Evolutionary conservation across 1,139 yeast species (phyloP), one percentile per base, ranked within the genome.

Genomic region (Taphrina wiesneri): DNA sequence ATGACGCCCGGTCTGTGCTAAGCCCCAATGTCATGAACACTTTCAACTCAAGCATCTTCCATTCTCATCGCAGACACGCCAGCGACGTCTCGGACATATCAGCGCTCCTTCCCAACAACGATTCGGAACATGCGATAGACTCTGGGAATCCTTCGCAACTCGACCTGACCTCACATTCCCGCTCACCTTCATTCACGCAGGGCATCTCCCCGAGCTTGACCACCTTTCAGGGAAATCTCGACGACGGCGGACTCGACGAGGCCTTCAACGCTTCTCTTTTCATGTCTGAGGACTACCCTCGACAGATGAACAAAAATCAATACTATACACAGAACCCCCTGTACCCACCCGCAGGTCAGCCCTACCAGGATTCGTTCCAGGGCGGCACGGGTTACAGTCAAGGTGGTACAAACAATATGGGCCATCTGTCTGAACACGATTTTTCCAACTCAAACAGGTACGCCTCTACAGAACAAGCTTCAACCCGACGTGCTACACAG

Each of bases 211-310:
- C 49, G n/a, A 21, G 49, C 26, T n/a, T 45, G 49, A 45, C 49
- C 25, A 45, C 49, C 7, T 2, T 39, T 19, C 13, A 39, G 43
- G 43, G 19, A n/a, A 45, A 45, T 26, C 6, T 30, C 43, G 43
- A 52, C 56, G 59, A 54, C 59, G 11, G 23, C 21, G 59, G 49
- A 4, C 49, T 54, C 49, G 47, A 39, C 32, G 59, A 54, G 23
- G 59, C 59, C 32, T 54, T 54, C 49, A 39, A 36, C 25, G 30
- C 59, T 11, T 23, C 46, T 15, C 59, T 25, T n/a, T 54, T 54
- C 49, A 54, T 54, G 59, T 23, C 25, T 15, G 59, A 54, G 36
- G 54, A 30, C 21, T 49, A 17, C 19, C 21, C n/a, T 9, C 25
- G 28, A 45, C 28, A 26, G 15, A 45, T 45, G 49, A n/a, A 45